Conservation (phyloP, 176 grass and related monocot species). For the Musa acuminata region DNA sequence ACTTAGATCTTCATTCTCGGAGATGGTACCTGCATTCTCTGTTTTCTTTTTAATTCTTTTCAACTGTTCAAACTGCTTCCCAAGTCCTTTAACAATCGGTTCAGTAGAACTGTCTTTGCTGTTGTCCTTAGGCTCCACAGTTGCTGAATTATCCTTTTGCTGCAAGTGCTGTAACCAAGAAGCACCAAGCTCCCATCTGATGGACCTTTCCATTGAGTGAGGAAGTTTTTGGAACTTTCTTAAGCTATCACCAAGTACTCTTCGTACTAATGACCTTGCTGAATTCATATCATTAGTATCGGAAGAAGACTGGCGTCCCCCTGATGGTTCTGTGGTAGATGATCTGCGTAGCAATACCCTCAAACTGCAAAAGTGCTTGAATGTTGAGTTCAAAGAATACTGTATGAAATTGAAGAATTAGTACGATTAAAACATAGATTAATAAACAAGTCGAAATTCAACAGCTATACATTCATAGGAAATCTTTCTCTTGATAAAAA, state of each 20-base stretch:
- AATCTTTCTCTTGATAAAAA: neutral
- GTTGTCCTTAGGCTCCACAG: conserved; percentile 29
- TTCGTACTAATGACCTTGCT: conserved; percentile 44
- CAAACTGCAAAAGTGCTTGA: conserved; percentile 42
- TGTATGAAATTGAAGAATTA: neutral
- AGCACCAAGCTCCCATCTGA: conserved; percentile 97
- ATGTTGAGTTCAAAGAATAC: neutral
- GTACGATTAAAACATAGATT: neutral
- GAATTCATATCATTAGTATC: conserved; percentile 28
- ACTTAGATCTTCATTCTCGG: conserved; percentile 54
- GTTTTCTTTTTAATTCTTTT: conserved; percentile 82
- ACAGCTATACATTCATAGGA: neutral
- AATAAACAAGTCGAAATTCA: neutral
- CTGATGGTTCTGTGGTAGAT: conserved; percentile 26
- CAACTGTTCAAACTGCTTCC: conserved; percentile 77
- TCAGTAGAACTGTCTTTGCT: conserved; percentile 34
- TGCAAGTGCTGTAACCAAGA: conserved; percentile 77
- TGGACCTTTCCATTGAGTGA: conserved; percentile 27
- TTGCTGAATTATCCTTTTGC: conserved; percentile 53
- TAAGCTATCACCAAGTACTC: conserved; percentile 60
- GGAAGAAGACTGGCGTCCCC: conserved; percentile 29
- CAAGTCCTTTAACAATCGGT: conserved; percentile 77
- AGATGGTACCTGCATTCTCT: conserved; percentile 22
- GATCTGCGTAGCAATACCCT: conserved; percentile 51
- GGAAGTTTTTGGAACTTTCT: conserved; percentile 43